phyloP scores from a whole-genome alignment of 2,329 filamentous ascomycete species.

The Arthrobotrys megalospora region DNA sequence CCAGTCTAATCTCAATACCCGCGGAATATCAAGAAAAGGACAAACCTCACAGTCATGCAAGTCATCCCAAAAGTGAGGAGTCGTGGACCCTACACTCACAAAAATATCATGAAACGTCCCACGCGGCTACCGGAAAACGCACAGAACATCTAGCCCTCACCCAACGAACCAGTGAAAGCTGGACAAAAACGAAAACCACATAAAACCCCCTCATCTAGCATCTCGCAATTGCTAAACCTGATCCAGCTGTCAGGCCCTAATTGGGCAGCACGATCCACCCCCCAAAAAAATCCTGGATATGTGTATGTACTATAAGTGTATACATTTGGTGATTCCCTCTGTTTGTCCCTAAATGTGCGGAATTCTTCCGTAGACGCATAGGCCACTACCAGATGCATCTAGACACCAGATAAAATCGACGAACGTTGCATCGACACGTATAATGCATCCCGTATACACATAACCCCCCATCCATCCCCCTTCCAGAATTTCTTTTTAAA shows the following conservation, averaged over 20 bases:
- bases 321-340: too few species aligned
- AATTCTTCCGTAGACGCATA: constrained; percentile 46
- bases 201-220: constrained; percentile 20
- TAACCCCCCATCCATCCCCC: constrained; percentile 22
- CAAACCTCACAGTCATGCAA: constrained; percentile 36
- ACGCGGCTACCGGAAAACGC: constrained; percentile 50
- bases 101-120: constrained; percentile 51
- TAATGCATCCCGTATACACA: constrained; percentile 26
- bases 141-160: constrained; percentile 18
- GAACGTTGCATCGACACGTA: constrained; percentile 60
- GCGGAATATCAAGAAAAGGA: constrained; percentile 20
- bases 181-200: constrained; percentile 16
- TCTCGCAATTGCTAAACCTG: constrained; percentile 41
- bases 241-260: constrained; percentile 61
- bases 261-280: constrained; percentile 45
- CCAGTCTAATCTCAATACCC: constrained; percentile 20
- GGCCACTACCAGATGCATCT: constrained; percentile 25
- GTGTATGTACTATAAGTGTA: not conserved
- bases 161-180: constrained; percentile 9
- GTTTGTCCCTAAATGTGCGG: constrained; percentile 14
- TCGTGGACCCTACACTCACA: constrained; percentile 4
- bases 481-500: constrained; percentile 58
- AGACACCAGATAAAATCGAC: constrained; percentile 30
- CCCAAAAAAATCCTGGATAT: constrained; percentile 1
- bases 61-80: constrained; percentile 31